These are phyloP conservation scores for Beauveria medogensis DNA, from an alignment of 2,329 filamentous ascomycete genomes.

Conservation along the genomic window DNA sequence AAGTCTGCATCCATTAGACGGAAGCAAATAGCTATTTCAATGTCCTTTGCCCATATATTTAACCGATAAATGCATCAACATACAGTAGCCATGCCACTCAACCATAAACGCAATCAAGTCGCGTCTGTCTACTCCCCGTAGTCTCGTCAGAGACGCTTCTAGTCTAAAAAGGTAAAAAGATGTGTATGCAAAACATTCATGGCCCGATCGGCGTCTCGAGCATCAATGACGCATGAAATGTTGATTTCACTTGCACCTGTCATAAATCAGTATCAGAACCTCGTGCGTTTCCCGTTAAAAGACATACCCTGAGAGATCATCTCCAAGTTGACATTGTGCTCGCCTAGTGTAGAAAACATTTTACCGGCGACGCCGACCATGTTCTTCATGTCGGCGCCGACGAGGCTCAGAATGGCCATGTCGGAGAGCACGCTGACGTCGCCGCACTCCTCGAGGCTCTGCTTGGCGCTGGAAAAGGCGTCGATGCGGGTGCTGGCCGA, in stretches of 20 bases:
- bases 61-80: background rate
- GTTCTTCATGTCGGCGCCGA: constrained; percentile 94
- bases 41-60: background rate
- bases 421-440: constrained; percentile 83
- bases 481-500: constrained; percentile 58
- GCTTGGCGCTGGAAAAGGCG: constrained; percentile 58
- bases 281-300: background rate
- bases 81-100: background rate
- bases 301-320: constrained; percentile 94
- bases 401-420: constrained; percentile 93
- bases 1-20: background rate
- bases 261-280: background rate
- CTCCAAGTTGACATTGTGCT: constrained; percentile 93
- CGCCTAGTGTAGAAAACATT: constrained; percentile 92
- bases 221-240: constrained; percentile 95
- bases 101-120: background rate
- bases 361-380: constrained; percentile 89
- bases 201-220: constrained; percentile 80
- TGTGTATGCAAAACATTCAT: constrained; percentile 96
- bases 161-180: constrained; percentile 92
- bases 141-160: constrained; percentile 9
- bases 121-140: background rate
- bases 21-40: background rate
- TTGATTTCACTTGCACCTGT: constrained; percentile 96
- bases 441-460: constrained; percentile 71